Percentiles rank a stretch among this genome's conserved stretches.
Evolutionary conservation across 1,284 basidiomycete species (phyloP).

Genomic region (Kalmanozyma brasiliensis): DNA sequence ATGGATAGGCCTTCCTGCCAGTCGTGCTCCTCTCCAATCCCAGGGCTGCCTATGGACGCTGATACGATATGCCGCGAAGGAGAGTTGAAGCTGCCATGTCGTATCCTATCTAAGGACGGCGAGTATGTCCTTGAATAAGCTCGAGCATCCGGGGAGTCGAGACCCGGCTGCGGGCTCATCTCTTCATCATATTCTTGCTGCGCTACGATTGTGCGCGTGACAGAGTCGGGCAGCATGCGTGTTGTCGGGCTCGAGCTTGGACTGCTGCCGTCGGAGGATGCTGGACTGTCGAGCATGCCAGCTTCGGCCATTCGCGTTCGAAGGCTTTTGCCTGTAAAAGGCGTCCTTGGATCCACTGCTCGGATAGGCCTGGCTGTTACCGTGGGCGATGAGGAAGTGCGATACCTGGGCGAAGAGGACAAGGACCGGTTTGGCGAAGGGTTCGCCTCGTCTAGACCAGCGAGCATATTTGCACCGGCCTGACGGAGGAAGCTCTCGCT

Average conservation of each 20-base stretch:
- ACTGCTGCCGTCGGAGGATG: slow-evolving; percentile 29
- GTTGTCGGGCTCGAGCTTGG: slow-evolving; percentile 16
- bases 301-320: slow-evolving; percentile 34
- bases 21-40: not conserved
- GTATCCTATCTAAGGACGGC: not conserved
- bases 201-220: not conserved
- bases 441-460: slow-evolving; percentile 42
- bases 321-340: slow-evolving; percentile 37
- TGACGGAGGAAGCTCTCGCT: slow-evolving; percentile 59
- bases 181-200: not conserved
- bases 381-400: slow-evolving; percentile 19
- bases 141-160: slow-evolving; percentile 1
- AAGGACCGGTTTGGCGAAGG: not conserved
- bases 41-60: not conserved
- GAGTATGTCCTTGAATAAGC: not conserved
- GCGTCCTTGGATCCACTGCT: slow-evolving; percentile 19
- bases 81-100: not conserved
- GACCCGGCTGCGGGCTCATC: not conserved
- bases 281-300: slow-evolving; percentile 30
- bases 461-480: slow-evolving; percentile 55
- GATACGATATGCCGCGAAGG: not conserved
- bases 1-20: slow-evolving; percentile 38
- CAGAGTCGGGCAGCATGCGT: slow-evolving; percentile 3
- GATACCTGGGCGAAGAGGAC: slow-evolving; percentile 24
- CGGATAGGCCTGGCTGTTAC: slow-evolving; percentile 24